Evolutionary conservation across 2,329 filamentous ascomycete species (phyloP), one percentile per base, ranked within the genome.

Genomic region (Aspergillus pseudotamarii): DNA sequence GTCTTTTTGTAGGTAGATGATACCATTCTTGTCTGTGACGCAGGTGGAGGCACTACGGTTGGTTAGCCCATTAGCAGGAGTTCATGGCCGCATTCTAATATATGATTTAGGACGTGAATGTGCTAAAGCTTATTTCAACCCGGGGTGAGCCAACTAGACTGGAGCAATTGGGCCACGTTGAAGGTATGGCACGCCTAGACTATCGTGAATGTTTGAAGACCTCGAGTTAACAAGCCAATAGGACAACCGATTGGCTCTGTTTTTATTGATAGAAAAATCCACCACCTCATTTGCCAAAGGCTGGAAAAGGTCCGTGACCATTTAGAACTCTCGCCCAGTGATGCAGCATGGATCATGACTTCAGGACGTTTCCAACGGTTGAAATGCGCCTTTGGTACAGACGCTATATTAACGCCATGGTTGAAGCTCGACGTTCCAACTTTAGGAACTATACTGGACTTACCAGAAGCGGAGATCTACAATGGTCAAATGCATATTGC

Each of bases 21-120:
- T 62, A 75, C 82, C 2, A 71, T 85, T 4, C 72, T 85, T 3
- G 79, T 84, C 1, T 85, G 82, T 64, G 83, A 85, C 71, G 80
- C 79, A 32, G 83, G 83, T 9, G 83, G 83, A 45, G 83, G 83
- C 6, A 85, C 83, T 4, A 75, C 75, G 14, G 70, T 71, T 43
- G 36, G 63, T 43, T 50, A 46, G 50, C 36, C 58, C 26, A 46
- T 26, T 8, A 43, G 14, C n/a, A 45, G 28, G 28, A 14, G 8
- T 54, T 23, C n/a, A 14, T 30, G 23, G 23, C 8, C 26, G 23
- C 38, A 14, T 43, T 41, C 63, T 64, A 48, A 67, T 46, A 48
- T n/a, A 11, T 32, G 16, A 12, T 21, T 14, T 43, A 74, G 72
- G 72, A 76, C 56, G 72, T 76, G 9, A 76, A 76, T 43, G 68